Evolutionary conservation across 495 filamentous ascomycete genomes (phyloP), one percentile per base, ranked within the genome.

Genomic region (Penicillium desertorum): DNA sequence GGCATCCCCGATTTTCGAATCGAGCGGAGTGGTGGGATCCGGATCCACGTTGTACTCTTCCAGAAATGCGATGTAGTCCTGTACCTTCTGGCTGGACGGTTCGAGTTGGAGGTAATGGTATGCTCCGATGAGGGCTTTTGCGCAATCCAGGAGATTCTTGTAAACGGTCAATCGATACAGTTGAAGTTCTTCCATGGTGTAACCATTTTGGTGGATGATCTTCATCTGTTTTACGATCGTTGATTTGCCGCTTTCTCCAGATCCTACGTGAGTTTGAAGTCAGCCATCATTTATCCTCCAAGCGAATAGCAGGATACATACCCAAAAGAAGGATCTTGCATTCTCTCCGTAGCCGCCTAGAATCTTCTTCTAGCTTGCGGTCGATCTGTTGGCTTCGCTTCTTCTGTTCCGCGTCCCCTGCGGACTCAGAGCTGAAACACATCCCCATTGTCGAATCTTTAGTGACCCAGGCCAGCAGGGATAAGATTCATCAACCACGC

Each of bases 161-260:
- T 95, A 98, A 41, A 98, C 90, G 29, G 93, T 97, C 49, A 95
- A 83, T 41, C 94, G 89, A 75, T 98, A 98, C 63, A 95, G 83
- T 47, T 86, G 87, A 50, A 97, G 82, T 70, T 98, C 94, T 61
- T 97, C 92, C 57, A 87, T 81, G 3, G 89, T 88, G 71, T 98
- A 98, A 56, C 94, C 94, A 75, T 96, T 96, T 66, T 97, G 89
- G 66, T 98, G 94, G 62, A 98, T 98, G 66, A 98, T 98, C 76
- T 98, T 98, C 94, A 98, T 98, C 80, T 98, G 94, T 73, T 98
- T 98, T 60, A 98, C 94, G 61, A 98, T 97, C 4, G 94, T 98
- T 47, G 94, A 97, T 75, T 98, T 98, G 48, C 94, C 94, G 74
- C 92, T 97, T 80, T 98, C 94, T 57, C 94, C 94, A 56, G 94